These are phyloP conservation scores for Penicillium nucicola DNA, from an alignment of 495 filamentous ascomycete species.

Conservation along the genomic window DNA sequence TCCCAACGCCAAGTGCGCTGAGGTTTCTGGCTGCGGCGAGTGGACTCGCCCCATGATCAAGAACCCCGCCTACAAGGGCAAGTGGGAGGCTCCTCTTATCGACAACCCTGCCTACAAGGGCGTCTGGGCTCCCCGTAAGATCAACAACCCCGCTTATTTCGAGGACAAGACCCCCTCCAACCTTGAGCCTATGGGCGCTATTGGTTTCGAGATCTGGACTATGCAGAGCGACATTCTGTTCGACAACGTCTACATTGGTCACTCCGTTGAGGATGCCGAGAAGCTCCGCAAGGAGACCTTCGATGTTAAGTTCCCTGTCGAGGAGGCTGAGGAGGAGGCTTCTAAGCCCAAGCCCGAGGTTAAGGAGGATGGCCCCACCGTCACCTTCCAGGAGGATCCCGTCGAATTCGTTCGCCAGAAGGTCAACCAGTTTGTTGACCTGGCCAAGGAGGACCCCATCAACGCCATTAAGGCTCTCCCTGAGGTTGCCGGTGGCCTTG, in stretches of 20 bases:
- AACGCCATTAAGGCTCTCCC: constrained; percentile 88
- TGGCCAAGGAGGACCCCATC: constrained; percentile 83
- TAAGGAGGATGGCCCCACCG: constrained; percentile 63
- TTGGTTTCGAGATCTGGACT: constrained; percentile 99
- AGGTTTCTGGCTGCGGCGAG: constrained; percentile 88
- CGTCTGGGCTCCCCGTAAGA: constrained; percentile 90
- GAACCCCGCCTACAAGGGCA: constrained; percentile 98
- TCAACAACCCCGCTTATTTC: constrained; percentile 92
- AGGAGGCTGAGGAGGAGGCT: constrained; percentile 79
- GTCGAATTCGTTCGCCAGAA: constrained; percentile 87
- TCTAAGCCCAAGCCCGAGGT: constrained; percentile 76
- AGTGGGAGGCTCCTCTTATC: constrained; percentile 90
- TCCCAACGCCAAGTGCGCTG: constrained; percentile 92
- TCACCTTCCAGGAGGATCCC: constrained; percentile 91
- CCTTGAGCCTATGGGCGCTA: constrained; percentile 97
- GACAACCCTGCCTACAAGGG: constrained; percentile 99
- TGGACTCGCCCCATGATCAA: constrained; percentile 91
- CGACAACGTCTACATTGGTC: constrained; percentile 99
- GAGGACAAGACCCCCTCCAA: constrained; percentile 97
- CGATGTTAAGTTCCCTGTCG: constrained; percentile 83
- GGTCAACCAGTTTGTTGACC: constrained; percentile 79
- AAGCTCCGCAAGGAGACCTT: constrained; percentile 90
- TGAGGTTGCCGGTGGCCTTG: constrained; percentile 80
- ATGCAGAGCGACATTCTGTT: constrained; percentile 99
- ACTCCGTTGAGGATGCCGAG: constrained; percentile 91